phyloP scores from a whole-genome alignment of 2,329 filamentous ascomycete genomes.

The Talaromyces verruculosus region DNA sequence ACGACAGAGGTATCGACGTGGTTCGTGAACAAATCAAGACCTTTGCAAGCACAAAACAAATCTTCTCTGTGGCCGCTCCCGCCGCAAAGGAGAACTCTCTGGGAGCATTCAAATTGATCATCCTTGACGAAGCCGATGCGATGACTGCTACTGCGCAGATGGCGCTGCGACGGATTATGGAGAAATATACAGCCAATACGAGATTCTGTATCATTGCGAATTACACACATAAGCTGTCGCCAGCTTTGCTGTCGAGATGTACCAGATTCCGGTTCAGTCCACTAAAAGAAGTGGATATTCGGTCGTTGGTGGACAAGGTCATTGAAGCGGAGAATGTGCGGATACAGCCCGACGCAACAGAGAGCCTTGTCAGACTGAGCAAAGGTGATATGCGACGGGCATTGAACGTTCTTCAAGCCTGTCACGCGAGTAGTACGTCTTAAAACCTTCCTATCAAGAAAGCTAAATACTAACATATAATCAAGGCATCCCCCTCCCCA shows the following conservation, averaged over 20 bases:
- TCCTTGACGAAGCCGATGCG: slow-evolving; percentile 97
- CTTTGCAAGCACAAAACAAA: slow-evolving; percentile 96
- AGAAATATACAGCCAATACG: slow-evolving; percentile 97
- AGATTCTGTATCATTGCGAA: slow-evolving; percentile 98
- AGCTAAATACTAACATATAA: not conserved
- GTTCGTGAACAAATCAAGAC: slow-evolving; percentile 99
- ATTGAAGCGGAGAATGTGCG: slow-evolving; percentile 82
- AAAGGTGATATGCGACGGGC: slow-evolving; percentile 96
- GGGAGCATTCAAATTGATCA: slow-evolving; percentile 89
- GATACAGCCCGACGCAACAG: slow-evolving; percentile 76
- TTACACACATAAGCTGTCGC: slow-evolving; percentile 96
- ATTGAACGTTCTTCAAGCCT: slow-evolving; percentile 93
- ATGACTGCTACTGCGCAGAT: slow-evolving; percentile 99
- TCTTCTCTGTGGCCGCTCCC: slow-evolving; percentile 68
- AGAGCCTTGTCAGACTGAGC: slow-evolving; percentile 80
- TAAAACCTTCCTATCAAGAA: not conserved
- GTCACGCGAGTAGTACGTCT: slow-evolving; percentile 79
- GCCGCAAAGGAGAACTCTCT: slow-evolving; percentile 49
- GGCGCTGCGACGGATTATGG: slow-evolving; percentile 95
- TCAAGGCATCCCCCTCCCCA: slow-evolving; percentile 66
- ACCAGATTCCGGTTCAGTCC: slow-evolving; percentile 95
- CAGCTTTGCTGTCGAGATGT: slow-evolving; percentile 86
- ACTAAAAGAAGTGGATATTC: slow-evolving; percentile 83
- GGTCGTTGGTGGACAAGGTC: slow-evolving; percentile 81
- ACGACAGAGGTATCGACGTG: slow-evolving; percentile 96